phyloP scores from a whole-genome alignment of 139 green algal species.

The Coelastrella sp. region DNA sequence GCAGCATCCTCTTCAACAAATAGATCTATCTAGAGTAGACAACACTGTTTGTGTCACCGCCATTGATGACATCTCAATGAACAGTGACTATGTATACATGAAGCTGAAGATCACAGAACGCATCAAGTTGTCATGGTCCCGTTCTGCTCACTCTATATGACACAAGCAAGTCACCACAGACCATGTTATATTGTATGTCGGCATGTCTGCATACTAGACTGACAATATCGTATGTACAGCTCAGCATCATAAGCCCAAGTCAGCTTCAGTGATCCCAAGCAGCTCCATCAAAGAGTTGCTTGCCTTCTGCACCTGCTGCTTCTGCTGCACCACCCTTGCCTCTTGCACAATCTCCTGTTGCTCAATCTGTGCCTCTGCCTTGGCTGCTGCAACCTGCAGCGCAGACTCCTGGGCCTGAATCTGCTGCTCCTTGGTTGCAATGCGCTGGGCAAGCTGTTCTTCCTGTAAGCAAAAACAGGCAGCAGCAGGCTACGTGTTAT shows the following conservation, averaged over 20 bases:
- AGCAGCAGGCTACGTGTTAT: not conserved
- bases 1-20: too few relatives aligned
- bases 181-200: not conserved
- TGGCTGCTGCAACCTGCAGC: conserved; percentile 20
- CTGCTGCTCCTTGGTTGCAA: not conserved
- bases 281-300: conserved; percentile 26
- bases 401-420: conserved; percentile 24
- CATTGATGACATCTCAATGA: too few relatives aligned
- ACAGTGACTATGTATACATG: too few relatives aligned
- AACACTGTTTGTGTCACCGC: too few relatives aligned
- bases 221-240: not conserved
- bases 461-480: not conserved
- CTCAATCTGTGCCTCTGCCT: conserved; percentile 31
- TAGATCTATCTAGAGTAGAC: too few relatives aligned
- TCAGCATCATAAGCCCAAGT: not conserved
- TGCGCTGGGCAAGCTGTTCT: not conserved
- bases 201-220: not conserved
- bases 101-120: too few relatives aligned
- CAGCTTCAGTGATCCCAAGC: conserved; percentile 31
- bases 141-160: too few relatives aligned
- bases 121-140: too few relatives aligned
- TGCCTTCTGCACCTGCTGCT: conserved; percentile 38
- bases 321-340: conserved; percentile 5
- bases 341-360: conserved; percentile 11
- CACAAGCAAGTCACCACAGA: not conserved